Base-by-base conservation (phyloP, 176 grass and related monocot species). In the Aegilops bicornis region DNA sequence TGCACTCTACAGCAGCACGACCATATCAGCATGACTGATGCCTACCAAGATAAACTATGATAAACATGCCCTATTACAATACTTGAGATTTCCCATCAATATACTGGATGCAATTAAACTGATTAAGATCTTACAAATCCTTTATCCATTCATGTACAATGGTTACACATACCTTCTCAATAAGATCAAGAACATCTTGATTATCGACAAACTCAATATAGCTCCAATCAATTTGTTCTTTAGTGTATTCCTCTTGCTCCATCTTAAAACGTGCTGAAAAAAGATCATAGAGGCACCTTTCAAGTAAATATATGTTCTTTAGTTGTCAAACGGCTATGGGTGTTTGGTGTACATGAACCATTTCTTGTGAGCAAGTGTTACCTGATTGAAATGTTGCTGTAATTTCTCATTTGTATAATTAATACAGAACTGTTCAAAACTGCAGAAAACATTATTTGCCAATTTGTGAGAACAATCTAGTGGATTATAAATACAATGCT, bases 181-280 rank as follows among this genome's bases (percentile, higher is more conserved):
- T 94, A 87, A 99, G 97, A 80, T 99, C 97, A 40, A 99, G 90
- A 84, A 99, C 97, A 96, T 99, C 97, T 87, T 99, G 97, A 88
- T 99, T 99, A 85, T 99, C 97, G 14, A 99, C 93, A 63, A 99
- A 99, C 69, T 96, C 97, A 52, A 99, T 99, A 79, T 99, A 99
- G 80, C 97, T 99, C 97, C 97, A 99, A 89, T 99, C 90, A 79
- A 99, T 99, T 91, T 92, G 87, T 91, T 99, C 97, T 90, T 96
- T 99, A 32, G 97, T 99, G 75, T 99, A 99, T 82, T 99, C 97
- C 89, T 99, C 97, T 85, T 99, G 97, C 83, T 99, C 97, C 97
- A 99, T 99, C 89, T 99, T 99, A 71, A 99, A 87, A 99, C 97
- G 14, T 99, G 97, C 94, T 99, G 93, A 73, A 94, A 94, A 90